Base-by-base conservation (phyloP, 2,329 filamentous ascomycete genomes). In the Iodosphaeria phyllophila region DNA sequence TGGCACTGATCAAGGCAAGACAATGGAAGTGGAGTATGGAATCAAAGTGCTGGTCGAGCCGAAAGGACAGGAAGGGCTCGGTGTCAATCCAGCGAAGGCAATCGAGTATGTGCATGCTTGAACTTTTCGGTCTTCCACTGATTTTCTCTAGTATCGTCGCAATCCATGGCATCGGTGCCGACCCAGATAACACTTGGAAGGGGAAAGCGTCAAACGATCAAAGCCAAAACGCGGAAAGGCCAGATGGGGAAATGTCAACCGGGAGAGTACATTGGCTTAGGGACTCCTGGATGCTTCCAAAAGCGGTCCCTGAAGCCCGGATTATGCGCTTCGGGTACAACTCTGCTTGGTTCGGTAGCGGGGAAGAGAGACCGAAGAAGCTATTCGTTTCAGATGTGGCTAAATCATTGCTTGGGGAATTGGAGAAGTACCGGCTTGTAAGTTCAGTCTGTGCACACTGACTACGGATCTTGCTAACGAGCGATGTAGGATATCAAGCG, bases 121-220 rank as follows among this genome's bases (percentile, higher is more conserved):
- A 6, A 16, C 16, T 14, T 10, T 9, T 11, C 13, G 14, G 13
- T 16, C 10, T 7, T 22, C 11, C 11, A 8, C 24, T 26, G 12
- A 26, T 11, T 20, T 7, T 13, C 16, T 13, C 5, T 7, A 26
- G 24, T 13, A 26, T 26, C 16, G 16, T 26, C 16, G 24, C 24
- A n/a, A 20, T 26, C 17, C 24, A 26, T 13, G 24, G 24, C 16
- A 19, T 26, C 24, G 24, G 24, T 7, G 16, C 24, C 7, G 5
- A 26, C 24, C 16, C 18, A 13, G 24, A 26, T 20, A 9, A 20
- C 8, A 19, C 24, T 4, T 26, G 24, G 24, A 20, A 16, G 5
- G 7, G 24, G 24, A 26, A 12, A 14, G 12, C 9, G 5, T 13
- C n/a, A 16, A 18, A 12, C 24, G 18, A 20, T n/a, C n/a, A n/a